Conservation (phyloP, 345 rosid genomes). For the Eucalyptus regnans region DNA sequence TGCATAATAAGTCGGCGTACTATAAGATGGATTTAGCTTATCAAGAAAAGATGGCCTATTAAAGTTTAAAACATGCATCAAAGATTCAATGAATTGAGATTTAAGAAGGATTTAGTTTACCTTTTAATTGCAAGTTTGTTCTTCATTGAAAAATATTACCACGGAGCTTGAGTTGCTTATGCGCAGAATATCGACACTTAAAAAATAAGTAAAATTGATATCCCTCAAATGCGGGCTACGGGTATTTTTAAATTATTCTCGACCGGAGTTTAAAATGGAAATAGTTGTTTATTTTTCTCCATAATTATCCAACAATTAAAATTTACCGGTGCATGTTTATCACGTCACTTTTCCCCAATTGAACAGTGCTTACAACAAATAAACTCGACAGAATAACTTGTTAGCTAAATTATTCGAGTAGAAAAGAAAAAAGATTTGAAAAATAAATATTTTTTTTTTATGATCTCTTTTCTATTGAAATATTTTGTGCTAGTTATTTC, state of each 20-base stretch:
- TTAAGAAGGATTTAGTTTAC: background rate
- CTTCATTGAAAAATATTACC: background rate
- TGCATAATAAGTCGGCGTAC: accelerated
- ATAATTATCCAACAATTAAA: background rate
- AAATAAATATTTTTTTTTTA: no score
- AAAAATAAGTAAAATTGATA: background rate
- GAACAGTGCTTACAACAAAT: no score
- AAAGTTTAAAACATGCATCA: background rate
- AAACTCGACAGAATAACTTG: background rate
- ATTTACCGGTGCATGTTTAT: background rate
- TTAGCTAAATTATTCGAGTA: no score
- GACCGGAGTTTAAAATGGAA: background rate
- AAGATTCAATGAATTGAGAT: background rate
- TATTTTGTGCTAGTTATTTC: background rate
- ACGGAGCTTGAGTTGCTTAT: background rate
- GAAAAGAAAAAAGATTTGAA: no score
- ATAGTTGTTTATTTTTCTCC: background rate
- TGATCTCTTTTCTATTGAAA: no score
- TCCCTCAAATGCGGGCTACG: background rate
- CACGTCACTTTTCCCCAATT: background rate
- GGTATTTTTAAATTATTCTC: no score
- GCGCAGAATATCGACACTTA: background rate
- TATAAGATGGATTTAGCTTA: background rate
- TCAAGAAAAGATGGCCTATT: accelerated
- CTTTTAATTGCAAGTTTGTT: background rate